phyloP scores from a whole-genome alignment of 345 rosid species.

The Pelargonium nanum region DNA sequence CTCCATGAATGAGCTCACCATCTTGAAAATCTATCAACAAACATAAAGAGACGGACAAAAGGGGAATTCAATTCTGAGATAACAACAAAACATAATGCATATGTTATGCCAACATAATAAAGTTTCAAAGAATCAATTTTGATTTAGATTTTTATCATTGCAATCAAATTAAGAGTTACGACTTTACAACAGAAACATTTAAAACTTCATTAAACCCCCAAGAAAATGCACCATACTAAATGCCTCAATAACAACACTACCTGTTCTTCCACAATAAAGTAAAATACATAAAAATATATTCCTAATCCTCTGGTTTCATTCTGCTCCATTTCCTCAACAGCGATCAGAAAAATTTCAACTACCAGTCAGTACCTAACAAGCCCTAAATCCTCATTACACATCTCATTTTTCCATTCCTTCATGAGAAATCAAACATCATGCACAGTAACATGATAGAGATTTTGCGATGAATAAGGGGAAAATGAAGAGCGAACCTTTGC shows the following conservation, averaged over 20 bases:
- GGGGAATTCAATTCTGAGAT: background rate
- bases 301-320: background rate
- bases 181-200: background rate
- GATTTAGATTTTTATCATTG: too few relatives aligned
- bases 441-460: background rate
- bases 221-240: background rate
- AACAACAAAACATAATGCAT: background rate
- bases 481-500: slow-evolving; percentile 30
- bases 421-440: slow-evolving; percentile 3
- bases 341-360: background rate
- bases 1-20: slow-evolving; percentile 81
- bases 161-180: too few relatives aligned
- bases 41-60: background rate
- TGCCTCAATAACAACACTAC: background rate
- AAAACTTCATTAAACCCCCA: background rate
- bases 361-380: background rate
- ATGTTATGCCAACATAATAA: too few relatives aligned
- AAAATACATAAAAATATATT: too few relatives aligned
- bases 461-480: background rate
- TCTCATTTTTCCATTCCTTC: background rate
- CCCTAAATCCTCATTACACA: too few relatives aligned
- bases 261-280: background rate
- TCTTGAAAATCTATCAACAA: slow-evolving; percentile 47
- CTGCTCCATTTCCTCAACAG: background rate
- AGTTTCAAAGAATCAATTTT: background rate